Evolutionary conservation across 768 basidiomycete species (phyloP).

Genomic region (Clitopilus passeckerianus): DNA sequence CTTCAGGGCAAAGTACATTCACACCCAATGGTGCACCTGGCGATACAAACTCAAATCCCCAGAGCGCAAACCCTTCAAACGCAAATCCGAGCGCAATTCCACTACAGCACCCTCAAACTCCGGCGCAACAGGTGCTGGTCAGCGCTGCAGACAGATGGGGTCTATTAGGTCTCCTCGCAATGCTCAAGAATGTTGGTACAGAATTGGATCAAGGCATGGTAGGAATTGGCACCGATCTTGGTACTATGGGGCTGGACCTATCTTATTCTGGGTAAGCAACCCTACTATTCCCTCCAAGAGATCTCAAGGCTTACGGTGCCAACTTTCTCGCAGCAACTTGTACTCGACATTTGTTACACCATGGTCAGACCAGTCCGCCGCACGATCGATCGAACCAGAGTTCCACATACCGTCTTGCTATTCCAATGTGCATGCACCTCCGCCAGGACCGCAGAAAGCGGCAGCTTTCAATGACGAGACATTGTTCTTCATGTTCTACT

Average conservation of each 20-base stretch:
- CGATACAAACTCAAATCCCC: conserved; percentile 31
- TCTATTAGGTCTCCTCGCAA: conserved; percentile 75
- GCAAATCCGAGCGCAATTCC: conserved; percentile 27
- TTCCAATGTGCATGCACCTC: conserved; percentile 78
- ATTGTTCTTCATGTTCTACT: conserved; percentile 97
- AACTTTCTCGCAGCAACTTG: conserved; percentile 50
- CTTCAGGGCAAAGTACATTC: conserved; percentile 25
- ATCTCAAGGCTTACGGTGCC: conserved; percentile 9
- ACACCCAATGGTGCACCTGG: conserved; percentile 30
- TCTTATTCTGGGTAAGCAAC: conserved; percentile 68
- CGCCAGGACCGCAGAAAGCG: conserved; percentile 77
- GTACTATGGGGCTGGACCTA: conserved; percentile 90
- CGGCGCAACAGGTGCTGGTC: conserved; percentile 89
- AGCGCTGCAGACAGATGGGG: conserved; percentile 97
- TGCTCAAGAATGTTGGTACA: conserved; percentile 74
- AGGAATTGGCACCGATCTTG: conserved; percentile 86
- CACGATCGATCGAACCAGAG: conserved; percentile 85
- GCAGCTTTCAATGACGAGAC: conserved; percentile 92
- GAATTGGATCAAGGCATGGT: conserved; percentile 80
- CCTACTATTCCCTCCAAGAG: background rate
- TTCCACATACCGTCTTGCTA: conserved; percentile 91
- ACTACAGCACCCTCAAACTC: conserved; percentile 70
- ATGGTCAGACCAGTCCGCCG: conserved; percentile 89
- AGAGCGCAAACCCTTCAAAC: conserved; percentile 23
- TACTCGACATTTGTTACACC: conserved; percentile 95